Percentiles rank a stretch among this genome's conserved stretches.
Conservation (phyloP, 441 rosid species). For the Corymbia calophylla region DNA sequence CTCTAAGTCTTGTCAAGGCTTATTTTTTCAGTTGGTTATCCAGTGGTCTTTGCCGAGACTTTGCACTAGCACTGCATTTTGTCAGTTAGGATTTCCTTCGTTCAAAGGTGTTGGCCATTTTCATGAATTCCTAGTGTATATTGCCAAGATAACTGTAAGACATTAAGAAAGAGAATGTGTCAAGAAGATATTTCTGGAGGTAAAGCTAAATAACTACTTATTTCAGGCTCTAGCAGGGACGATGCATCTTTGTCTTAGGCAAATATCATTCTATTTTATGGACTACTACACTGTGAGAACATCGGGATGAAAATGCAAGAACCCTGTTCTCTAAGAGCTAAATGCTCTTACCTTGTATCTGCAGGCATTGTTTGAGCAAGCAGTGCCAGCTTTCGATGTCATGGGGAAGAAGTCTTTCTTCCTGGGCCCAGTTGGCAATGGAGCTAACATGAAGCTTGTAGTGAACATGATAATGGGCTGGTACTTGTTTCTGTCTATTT, state of each 20-base stretch:
- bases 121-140: background rate
- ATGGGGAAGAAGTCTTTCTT: slow-evolving; percentile 87
- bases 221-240: background rate
- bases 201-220: background rate
- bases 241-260: background rate
- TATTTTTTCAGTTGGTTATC: background rate
- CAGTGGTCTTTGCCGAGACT: background rate
- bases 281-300: background rate
- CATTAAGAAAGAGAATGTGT: background rate
- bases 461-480: slow-evolving; percentile 99
- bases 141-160: background rate
- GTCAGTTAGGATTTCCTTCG: background rate
- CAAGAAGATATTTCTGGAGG: background rate
- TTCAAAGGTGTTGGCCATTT: background rate
- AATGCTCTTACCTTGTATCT: background rate
- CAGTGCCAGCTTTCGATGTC: slow-evolving; percentile 65
- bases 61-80: background rate
- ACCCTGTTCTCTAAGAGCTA: background rate
- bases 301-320: background rate
- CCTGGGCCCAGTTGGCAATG: slow-evolving; percentile 85
- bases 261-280: background rate
- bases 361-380: slow-evolving; percentile 67
- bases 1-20: background rate
- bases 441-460: slow-evolving; percentile 91
- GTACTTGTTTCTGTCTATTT: slow-evolving; percentile 22